phyloP scores from a whole-genome alignment of 805 yeast species.

The Kodamaea lidongshanica region DNA sequence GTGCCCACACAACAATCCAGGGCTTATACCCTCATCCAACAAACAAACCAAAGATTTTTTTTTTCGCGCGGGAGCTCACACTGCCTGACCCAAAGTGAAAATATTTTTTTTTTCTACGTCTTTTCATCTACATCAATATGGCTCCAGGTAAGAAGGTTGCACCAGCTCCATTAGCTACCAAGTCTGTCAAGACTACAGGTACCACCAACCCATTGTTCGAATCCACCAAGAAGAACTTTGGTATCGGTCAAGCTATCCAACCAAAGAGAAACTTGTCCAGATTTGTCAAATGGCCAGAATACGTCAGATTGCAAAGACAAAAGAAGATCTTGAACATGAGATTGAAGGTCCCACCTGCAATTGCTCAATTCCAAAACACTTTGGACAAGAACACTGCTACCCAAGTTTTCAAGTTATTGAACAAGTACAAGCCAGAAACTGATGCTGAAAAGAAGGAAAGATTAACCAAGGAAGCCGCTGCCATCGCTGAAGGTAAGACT shows the following conservation, averaged over 20 bases:
- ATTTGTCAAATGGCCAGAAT: slow-evolving; percentile 99
- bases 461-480: slow-evolving; percentile 98
- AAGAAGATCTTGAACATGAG: slow-evolving; percentile 92
- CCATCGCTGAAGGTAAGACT: slow-evolving; percentile 96
- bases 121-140: slow-evolving; percentile 19
- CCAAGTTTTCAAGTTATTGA: slow-evolving; percentile 92
- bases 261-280: slow-evolving; percentile 95
- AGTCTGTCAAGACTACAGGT: slow-evolving; percentile 35
- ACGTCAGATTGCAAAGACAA: slow-evolving; percentile 98
- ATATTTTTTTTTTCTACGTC: slow-evolving; percentile 1
- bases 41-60: too few relatives aligned
- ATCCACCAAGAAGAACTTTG: slow-evolving; percentile 86
- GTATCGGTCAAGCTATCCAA: slow-evolving; percentile 94
- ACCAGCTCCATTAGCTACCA: slow-evolving; percentile 94
- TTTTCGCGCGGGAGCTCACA: too few relatives aligned
- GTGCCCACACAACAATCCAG: too few relatives aligned
- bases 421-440: slow-evolving; percentile 99
- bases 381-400: slow-evolving; percentile 99
- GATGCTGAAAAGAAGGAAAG: slow-evolving; percentile 97
- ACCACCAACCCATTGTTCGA: slow-evolving; percentile 80
- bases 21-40: too few relatives aligned
- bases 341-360: slow-evolving; percentile 98
- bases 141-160: slow-evolving; percentile 77
- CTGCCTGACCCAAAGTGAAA: too few relatives aligned
- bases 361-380: slow-evolving; percentile 92